Base-by-base conservation (phyloP, 768 basidiomycete genomes). In the Pisolithus orientalis region DNA sequence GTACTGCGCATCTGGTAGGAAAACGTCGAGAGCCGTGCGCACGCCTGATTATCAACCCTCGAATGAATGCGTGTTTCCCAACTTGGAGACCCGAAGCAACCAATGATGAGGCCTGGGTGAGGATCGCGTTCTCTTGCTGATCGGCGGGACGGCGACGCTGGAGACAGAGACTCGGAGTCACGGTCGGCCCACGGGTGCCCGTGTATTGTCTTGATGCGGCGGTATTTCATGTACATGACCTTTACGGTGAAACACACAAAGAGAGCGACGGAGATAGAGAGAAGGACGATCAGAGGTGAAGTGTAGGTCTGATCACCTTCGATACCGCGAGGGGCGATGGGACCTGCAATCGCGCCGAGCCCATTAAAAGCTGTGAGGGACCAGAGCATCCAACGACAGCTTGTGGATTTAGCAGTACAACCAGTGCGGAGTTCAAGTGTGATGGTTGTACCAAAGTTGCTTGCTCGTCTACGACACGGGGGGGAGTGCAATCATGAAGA, bases 31-130 rank as follows among this genome's bases (percentile, higher is more conserved):
- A 31, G 39, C 37, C 42, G 55, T 24, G 27, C 50, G 54, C 57
- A 54, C 29, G 46, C 9, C 13, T 49, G 46, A 1, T 29, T 39
- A 48, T 54, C 47, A 42, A 64, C 31, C 14, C 49, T 57, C 14
- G 62, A 55, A n/a, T 49, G 50, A 38, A 59, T 43, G 11, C 29
- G 49, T 2, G 62, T 64, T 52, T 67, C 66, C 66, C 68, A 69
- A n/a, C 53, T 16, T 28, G 66, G 66, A 11, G 68, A 70, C 28
- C 66, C 66, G 13, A 67, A 55, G 46, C 57, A 70, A 6, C 66
- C 68, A 11, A 67, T 56, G 43, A 64, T 39, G 27, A 69, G 32
- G 2, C 57, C 62, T 6, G 56, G 49, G 13, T 47, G 39, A 10
- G 45, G 42, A 48, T 24, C 31, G 5, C 21, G 32, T 54, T 29